These are phyloP conservation scores for Leucocoprinus birnbaumii DNA, from an alignment of 768 basidiomycete species.

Conservation along the genomic window DNA sequence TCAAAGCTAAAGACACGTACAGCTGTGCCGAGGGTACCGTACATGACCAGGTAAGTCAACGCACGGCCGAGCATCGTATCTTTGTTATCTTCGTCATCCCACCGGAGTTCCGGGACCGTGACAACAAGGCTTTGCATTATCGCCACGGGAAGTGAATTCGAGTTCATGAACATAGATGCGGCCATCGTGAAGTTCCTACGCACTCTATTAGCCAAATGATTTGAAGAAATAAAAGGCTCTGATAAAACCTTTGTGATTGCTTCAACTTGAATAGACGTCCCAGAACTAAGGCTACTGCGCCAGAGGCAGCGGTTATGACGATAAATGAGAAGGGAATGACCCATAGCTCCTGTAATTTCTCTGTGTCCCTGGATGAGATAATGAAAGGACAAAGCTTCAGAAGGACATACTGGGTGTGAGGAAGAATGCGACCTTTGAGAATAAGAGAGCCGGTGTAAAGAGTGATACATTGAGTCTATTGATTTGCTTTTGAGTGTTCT, in stretches of 20 bases:
- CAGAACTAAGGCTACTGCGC: conserved; percentile 60
- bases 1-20: too few species aligned
- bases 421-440: conserved; percentile 95
- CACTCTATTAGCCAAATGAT: too few species aligned
- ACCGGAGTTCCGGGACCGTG: conserved; percentile 79
- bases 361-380: too few species aligned
- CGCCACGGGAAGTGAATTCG: conserved; percentile 92
- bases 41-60: conserved; percentile 85
- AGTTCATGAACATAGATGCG: conserved; percentile 90
- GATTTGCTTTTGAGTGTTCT: conserved; percentile 72
- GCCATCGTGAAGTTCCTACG: conserved; percentile 75
- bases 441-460: conserved; percentile 85
- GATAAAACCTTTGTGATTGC: conserved; percentile 79
- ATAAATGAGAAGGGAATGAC: conserved; percentile 84
- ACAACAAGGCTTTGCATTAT: conserved; percentile 88
- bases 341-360: conserved; percentile 80
- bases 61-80: conserved; percentile 92
- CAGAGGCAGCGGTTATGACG: conserved; percentile 71
- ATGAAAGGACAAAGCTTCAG: too few species aligned
- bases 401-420: conserved; percentile 64
- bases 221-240: too few species aligned
- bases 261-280: conserved; percentile 65
- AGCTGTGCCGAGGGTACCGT: conserved; percentile 95
- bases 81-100: conserved; percentile 76
- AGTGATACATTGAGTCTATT: conserved; percentile 85